Percentiles rank a stretch among this genome's conserved stretches.
Evolutionary conservation across 352 stramenopile species (phyloP).

Genomic region (Globisporangium abappressorium): DNA sequence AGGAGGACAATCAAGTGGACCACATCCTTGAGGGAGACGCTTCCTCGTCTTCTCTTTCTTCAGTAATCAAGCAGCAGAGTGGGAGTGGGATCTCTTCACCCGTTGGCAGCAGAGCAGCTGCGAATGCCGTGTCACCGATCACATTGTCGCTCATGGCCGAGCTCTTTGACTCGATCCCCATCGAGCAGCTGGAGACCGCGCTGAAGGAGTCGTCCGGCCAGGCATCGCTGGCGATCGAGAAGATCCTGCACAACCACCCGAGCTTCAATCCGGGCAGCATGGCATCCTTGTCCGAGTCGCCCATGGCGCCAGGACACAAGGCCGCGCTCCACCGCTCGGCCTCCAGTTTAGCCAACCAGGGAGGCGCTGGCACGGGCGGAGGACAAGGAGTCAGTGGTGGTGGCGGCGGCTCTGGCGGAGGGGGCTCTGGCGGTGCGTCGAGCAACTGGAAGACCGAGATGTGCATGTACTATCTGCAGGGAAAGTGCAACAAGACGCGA

Average conservation of each 20-base stretch:
- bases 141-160: slow-evolving; percentile 67
- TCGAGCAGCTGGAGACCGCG: slow-evolving; percentile 58
- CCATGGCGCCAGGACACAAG: slow-evolving; percentile 10
- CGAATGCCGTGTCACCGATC: slow-evolving; percentile 35
- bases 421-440: slow-evolving; percentile 14
- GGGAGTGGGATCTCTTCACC: slow-evolving; percentile 27
- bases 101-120: slow-evolving; percentile 5
- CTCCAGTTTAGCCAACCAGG: background rate
- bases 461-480: slow-evolving; percentile 88
- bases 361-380: background rate
- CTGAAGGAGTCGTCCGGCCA: slow-evolving; percentile 49
- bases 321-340: slow-evolving; percentile 31
- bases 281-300: background rate
- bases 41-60: background rate
- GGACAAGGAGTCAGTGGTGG: slow-evolving; percentile 22
- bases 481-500: slow-evolving; percentile 87
- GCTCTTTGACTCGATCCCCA: slow-evolving; percentile 64
- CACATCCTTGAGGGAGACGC: slow-evolving; percentile 24
- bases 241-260: slow-evolving; percentile 63
- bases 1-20: slow-evolving; percentile 28
- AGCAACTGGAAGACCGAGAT: slow-evolving; percentile 89
- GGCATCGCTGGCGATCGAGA: slow-evolving; percentile 57
- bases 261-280: slow-evolving; percentile 54
- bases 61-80: slow-evolving; percentile 32
- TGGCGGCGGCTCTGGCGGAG: slow-evolving; percentile 7